Base-by-base conservation (phyloP, 106 monocot genomes). In the Chionographis japonica region DNA sequence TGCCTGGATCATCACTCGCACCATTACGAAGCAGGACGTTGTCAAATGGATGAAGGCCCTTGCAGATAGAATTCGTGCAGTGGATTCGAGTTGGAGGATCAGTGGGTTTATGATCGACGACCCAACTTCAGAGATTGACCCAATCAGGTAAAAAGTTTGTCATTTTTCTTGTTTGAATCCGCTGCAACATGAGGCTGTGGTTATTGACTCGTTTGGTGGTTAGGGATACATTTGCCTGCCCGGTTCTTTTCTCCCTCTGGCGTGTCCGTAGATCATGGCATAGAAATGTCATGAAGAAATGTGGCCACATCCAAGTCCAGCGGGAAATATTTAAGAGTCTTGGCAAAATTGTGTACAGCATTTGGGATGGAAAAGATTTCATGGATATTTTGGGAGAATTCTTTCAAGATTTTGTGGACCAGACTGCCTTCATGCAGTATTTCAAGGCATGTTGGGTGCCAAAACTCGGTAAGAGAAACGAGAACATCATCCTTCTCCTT, bases 1-100 rank as follows among this genome's bases (percentile, higher is more conserved):
- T 72, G 98, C 98, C 3, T 98, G 98, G 98, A 70, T 98, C 58
- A 90, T 98, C 60, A 98, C 92, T 38, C 86, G 90, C 18, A 83
- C 83, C 15, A 85, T 85, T 37, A 62, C 82, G 12, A 87, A 89
- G 70, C 57, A 78, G 18, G 90, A 98, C 81, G 92, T 90, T 19
- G 40, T 58, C 37, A 89, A 90, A 87, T 98, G 92, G 89, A 87
- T 90, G 97, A 90, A 81, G 76, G 87, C 87, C 16, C 97, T 98
- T 75, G 66, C 66, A 9, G 87, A 90, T 60, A 85, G 87, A 70
- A 72, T 93, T 73, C 78, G 17, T 73, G 35, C 66, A 13, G 67
- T 79, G 15, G 97, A 98, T 71, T 55, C 83, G 61, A 46, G 71
- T 76, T 98, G 89, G 89, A 90, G 58, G 58, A 70, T 90, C 58